Base-by-base conservation (phyloP, 306 rosid species). In the Quillaja saponaria region DNA sequence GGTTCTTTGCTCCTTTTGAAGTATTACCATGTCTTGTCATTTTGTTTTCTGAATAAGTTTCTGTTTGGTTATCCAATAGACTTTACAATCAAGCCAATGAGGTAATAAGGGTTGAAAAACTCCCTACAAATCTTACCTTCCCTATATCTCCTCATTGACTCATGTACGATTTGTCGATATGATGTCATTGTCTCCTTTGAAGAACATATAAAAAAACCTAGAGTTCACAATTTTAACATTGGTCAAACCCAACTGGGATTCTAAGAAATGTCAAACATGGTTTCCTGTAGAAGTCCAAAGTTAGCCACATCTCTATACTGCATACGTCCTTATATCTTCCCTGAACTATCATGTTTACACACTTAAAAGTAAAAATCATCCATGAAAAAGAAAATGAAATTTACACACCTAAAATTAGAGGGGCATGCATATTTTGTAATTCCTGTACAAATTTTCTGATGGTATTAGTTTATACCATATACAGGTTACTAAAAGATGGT, bases 191-290 rank as follows among this genome's bases (percentile, higher is more conserved):
- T n/a, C n/a, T n/a, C 61, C 49, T 67, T 71, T 63, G 49, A 34
- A 70, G 47, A 46, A 6, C 69, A 33, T 54, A 55, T n/a, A n/a
- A n/a, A 56, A 60, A 68, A 49, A 49, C 83, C 86, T 77, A 31
- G 80, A 81, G 54, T 63, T 44, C 60, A 25, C 13, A 53, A 38
- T 42, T 2, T 44, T 48, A 20, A 61, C 31, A 49, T 34, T 51
- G 67, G 83, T 84, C 90, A 74, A 57, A 80, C 70, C 80, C 83
- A 73, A 87, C 77, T 54, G 33, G 60, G 66, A 61, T 71, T 63
- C n/a, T 73, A 57, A 16, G 39, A 79, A 76, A 69, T 69, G 81
- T 81, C 81, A 81, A 76, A 75, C 69, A 60, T 74, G 47, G 59
- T n/a, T 62, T 20, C 25, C 61, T 6, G 49, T 18, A 10, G 35